A percentile compares a stretch with the other conserved stretches of the same genome.
Evolutionary conservation across 2,329 filamentous ascomycete species (phyloP).

Genomic region (Ophiostoma australiae): DNA sequence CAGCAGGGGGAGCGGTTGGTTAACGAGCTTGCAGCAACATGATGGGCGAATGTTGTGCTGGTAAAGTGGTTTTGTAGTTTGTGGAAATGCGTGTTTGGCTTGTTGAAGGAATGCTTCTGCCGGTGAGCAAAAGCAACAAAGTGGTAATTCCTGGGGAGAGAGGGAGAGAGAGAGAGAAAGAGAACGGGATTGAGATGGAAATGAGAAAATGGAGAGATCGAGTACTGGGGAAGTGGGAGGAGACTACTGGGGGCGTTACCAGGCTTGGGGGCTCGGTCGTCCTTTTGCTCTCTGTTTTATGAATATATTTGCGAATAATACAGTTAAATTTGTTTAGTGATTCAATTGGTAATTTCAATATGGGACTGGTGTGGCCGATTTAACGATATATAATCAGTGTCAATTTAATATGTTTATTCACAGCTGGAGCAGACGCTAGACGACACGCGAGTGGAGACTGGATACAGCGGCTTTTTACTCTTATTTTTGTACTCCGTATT

Average conservation of each 20-base stretch:
- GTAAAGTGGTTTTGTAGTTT: background rate
- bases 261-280: background rate
- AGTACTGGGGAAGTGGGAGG: background rate
- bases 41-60: background rate
- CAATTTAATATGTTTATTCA: background rate
- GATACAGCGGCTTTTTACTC: background rate
- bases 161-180: background rate
- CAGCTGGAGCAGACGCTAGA: background rate
- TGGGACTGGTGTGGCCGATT: background rate
- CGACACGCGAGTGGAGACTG: background rate
- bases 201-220: background rate
- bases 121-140: background rate
- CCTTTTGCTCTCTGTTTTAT: background rate
- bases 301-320: too few relatives aligned
- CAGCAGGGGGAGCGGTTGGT: background rate
- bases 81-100: background rate
- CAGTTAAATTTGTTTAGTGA: background rate
- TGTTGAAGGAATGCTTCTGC: background rate
- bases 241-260: background rate
- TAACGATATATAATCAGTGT: background rate
- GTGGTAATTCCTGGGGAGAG: background rate
- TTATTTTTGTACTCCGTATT: too few relatives aligned
- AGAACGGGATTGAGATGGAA: background rate
- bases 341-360: background rate
- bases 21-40: conserved; percentile 15